These are phyloP conservation scores for Aspergillus puulaauensis DNA, from an alignment of 2,329 filamentous ascomycete genomes.

Conservation along the genomic window DNA sequence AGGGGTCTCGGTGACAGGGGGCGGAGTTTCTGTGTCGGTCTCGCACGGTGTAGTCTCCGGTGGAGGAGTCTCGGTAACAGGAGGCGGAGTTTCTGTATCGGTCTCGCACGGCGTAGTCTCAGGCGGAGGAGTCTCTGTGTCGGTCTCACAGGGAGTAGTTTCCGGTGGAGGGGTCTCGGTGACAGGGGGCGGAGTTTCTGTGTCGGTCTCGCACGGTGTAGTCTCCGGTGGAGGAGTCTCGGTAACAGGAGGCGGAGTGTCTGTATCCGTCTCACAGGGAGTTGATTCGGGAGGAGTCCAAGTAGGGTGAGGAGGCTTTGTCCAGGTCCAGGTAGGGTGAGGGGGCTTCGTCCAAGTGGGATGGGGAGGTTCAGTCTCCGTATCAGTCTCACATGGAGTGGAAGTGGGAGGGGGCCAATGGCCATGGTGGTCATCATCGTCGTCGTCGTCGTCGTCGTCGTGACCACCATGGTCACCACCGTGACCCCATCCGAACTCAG, in stretches of 20 bases:
- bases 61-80: background rate
- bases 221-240: background rate
- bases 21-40: background rate
- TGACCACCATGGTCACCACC: background rate
- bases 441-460: too few species aligned
- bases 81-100: background rate
- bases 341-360: background rate
- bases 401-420: background rate
- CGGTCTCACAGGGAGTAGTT: slow-evolving; percentile 1
- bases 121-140: background rate
- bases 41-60: slow-evolving; percentile 4
- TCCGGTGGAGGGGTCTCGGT: background rate
- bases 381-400: slow-evolving; percentile 7
- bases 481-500: background rate
- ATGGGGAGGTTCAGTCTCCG: background rate
- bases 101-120: slow-evolving; percentile 3
- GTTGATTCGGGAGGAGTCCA: background rate
- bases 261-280: background rate
- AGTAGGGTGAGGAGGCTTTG: background rate
- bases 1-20: background rate
- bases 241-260: background rate
- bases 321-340: background rate
- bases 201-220: too few species aligned
- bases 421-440: background rate
- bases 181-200: background rate